Base-by-base conservation (phyloP, 139 green algal genomes). In the Ettlia oleoabundans region DNA sequence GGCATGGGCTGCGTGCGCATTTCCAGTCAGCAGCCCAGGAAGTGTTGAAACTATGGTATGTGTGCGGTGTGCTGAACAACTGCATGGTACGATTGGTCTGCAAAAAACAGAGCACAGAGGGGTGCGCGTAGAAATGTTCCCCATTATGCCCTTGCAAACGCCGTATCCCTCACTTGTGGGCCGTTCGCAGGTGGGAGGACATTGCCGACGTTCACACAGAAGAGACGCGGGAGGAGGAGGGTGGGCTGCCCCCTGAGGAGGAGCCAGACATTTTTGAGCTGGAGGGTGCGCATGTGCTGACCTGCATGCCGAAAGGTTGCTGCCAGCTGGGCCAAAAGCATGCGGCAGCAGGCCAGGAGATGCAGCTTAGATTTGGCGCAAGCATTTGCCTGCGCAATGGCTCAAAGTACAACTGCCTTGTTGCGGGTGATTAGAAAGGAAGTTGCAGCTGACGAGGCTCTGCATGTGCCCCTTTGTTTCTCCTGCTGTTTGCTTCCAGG, bases 1-100 rank as follows among this genome's bases (percentile, higher is more conserved):
- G n/a, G n/a, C n/a, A n/a, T n/a, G n/a, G n/a, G n/a, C 78, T 96
- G 21, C 93, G 98, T 77, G 93, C 95, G 58, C 94, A 98, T 78
- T 96, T 98, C 74, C 77, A 82, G 65, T 97, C 85, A 42, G 76
- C 37, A 52, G 35, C 37, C 22, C 13, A 10, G 47, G 47, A 10
- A 15, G 47, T 58, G 47, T 58, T 58, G 47, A 7, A n/a, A n/a
- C n/a, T n/a, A n/a, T n/a, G n/a, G n/a, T n/a, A n/a, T n/a, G n/a
- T n/a, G n/a, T n/a, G n/a, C n/a, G n/a, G n/a, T n/a, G n/a, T n/a
- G n/a, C n/a, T n/a, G n/a, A n/a, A n/a, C n/a, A n/a, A n/a, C n/a
- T n/a, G n/a, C n/a, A n/a, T n/a, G n/a, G n/a, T n/a, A n/a, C n/a
- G n/a, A n/a, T n/a, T n/a, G n/a, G n/a, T n/a, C n/a, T n/a, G n/a